A percentile compares a stretch with the other conserved stretches of the same genome.
phyloP scores from a whole-genome alignment of 208 protist genomes.

The Leishmania tropica region DNA sequence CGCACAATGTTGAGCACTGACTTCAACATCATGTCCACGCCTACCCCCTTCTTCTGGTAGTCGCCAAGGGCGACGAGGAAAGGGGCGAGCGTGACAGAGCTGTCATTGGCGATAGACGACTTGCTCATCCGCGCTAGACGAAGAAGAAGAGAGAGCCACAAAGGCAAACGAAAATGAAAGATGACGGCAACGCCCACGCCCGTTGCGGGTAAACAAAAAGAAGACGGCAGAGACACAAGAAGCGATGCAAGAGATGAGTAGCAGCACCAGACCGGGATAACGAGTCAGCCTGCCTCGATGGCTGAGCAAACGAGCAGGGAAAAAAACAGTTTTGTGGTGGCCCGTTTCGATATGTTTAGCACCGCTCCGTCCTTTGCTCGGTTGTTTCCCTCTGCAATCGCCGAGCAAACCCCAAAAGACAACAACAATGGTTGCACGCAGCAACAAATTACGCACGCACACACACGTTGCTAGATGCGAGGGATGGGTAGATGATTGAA shows the following conservation, averaged over 20 bases:
- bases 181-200: neutral
- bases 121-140: slow-evolving; percentile 1
- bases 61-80: slow-evolving; percentile 55
- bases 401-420: neutral
- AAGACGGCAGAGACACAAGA: neutral
- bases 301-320: too few species aligned
- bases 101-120: slow-evolving; percentile 4
- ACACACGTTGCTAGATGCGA: neutral
- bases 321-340: neutral
- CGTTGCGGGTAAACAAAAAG: neutral
- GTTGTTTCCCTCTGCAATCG: neutral
- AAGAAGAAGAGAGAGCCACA: neutral
- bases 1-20: slow-evolving; percentile 62
- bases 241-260: neutral
- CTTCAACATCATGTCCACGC: slow-evolving; percentile 87
- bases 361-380: neutral
- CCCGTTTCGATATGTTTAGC: neutral
- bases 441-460: neutral
- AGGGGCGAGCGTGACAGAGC: slow-evolving; percentile 29
- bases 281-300: neutral
- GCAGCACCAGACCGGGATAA: neutral
- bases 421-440: neutral
- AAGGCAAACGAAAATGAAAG: slow-evolving; percentile 8
- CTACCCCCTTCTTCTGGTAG: slow-evolving; percentile 78
- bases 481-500: neutral